Base-by-base conservation (phyloP, 176 grass and related monocot genomes). In the Raddia distichophylla region DNA sequence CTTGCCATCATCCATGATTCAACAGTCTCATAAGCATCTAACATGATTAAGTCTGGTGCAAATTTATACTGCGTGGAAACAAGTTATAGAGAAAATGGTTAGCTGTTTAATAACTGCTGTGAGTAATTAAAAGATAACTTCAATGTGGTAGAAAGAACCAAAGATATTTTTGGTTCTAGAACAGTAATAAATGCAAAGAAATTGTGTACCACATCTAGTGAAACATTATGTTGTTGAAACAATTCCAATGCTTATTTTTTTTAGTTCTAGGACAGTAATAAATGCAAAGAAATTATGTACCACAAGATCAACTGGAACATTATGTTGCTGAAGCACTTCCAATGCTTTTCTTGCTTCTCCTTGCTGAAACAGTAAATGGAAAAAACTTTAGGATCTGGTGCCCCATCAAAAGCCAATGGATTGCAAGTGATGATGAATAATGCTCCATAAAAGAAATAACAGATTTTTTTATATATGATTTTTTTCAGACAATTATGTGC, bases 1-100 rank as follows among this genome's bases (percentile, higher is more conserved):
- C 93, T 86, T 43, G 77, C 85, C 78, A 93, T 95, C 96, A 99
- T 99, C 96, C 96, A 99, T 70, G 96, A 99, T 81, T 99, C 93
- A 10, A 98, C 96, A 20, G 91, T 99, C 87, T 99, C 96, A 37
- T 95, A 99, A 60, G 96, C 93, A 95, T 99, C 93, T 64, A 95
- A 59, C 90, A 95, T 93, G 59, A 95, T 95, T 52, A 99, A 83
- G 93, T 99, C 96, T 40, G 96, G 93, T 8, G 92, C 96, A 86
- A 99, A 99, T 84, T 95, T 99, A 88, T 99, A 95, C 96, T 95
- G 91, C 85, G 91, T 77, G 44, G 69, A 42, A 88, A 82, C 34
- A 86, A 55, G 49, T 71, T 74, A 50, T 44, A 76, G 77, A 20
- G 54, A 34, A 33, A 6, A 55, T 37, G 10, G 33, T 67, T 60